Evolutionary conservation across 2,329 filamentous ascomycete genomes (phyloP).

Genomic region (Neonectria coccinea): DNA sequence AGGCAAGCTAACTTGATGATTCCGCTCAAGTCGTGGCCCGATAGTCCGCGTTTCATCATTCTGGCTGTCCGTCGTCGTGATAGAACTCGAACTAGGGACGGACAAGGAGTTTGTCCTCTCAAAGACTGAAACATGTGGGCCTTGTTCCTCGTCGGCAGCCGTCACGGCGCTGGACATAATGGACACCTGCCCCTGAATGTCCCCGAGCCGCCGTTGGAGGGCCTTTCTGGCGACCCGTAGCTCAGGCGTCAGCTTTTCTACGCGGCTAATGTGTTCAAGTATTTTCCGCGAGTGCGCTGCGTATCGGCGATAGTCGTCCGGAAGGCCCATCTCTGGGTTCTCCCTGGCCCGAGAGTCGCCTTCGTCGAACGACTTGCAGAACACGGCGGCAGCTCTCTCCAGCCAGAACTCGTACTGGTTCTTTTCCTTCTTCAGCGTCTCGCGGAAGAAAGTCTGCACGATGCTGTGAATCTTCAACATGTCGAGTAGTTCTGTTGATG

Average conservation of each 20-base stretch:
- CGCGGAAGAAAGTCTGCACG: conserved; percentile 42
- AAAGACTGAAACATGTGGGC: conserved; percentile 42
- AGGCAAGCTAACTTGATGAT: conserved; percentile 30
- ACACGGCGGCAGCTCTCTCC: conserved; percentile 39
- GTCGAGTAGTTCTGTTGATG: conserved; percentile 35
- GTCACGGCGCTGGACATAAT: conserved; percentile 34
- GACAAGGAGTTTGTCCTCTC: conserved; percentile 41
- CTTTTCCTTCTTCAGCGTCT: conserved; percentile 35
- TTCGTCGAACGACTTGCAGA: conserved; percentile 40
- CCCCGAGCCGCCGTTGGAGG: conserved; percentile 32
- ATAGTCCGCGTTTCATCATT: conserved; percentile 20
- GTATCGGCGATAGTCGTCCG: conserved; percentile 42
- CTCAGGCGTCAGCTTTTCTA: conserved; percentile 33
- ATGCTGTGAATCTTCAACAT: conserved; percentile 41
- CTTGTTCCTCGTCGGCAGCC: conserved; percentile 25
- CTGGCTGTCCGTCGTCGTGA: conserved; percentile 25
- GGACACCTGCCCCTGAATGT: conserved; percentile 36
- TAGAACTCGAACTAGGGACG: conserved; percentile 29
- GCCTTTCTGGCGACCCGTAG: conserved; percentile 26
- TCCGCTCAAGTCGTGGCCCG: conserved; percentile 11
- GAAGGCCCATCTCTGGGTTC: conserved; percentile 36
- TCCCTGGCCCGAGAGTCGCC: conserved; percentile 29
- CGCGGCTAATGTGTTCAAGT: conserved; percentile 35
- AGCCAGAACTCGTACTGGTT: conserved; percentile 40
- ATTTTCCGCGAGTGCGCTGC: conserved; percentile 38